Evolutionary conservation across 129 eudicot species (phyloP), one percentile per base, ranked within the genome.

Genomic region (Deinandra increscens): DNA sequence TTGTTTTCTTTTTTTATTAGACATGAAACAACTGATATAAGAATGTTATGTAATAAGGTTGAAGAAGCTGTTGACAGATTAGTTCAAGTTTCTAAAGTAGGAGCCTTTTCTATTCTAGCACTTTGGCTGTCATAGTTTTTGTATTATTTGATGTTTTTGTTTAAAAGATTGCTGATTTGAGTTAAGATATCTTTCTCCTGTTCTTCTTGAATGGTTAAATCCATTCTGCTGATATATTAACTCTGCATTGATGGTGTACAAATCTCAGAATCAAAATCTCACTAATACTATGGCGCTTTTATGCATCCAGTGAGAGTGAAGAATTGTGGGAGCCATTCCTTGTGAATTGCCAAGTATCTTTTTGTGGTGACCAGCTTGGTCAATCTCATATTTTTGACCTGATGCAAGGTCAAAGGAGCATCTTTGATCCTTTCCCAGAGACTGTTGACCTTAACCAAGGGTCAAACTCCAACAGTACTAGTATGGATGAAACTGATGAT

Each of bases 371-470:
- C 23, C 31, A 10, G 26, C 37, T 75, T 29, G 82, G 43, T 72
- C 69, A 60, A 58, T 75, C 34, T 61, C 29, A 14, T 49, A 41
- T 14, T 44, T 38, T 58, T 58, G 64, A 58, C 19, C 64, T 14
- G 41, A 58, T 58, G 64, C 64, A 13, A 58, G 64, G 19, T 58
- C 64, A 58, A 58, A 58, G 64, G 64, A 58, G 64, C 64, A 58
- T 58, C 18, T 58, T 58, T 29, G 64, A 58, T 29, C 74, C 85
- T 53, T 81, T 79, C 68, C 80, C 85, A 3, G 87, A 81, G 60
- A 22, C 74, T 9, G 80, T 84, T 55, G 89, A 87, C 65, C 83
- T 87, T 69, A 87, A 87, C 73, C 89, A 87, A 66, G 88, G 88
- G 65, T 80, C 86, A 46, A 69, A 71, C 44, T 58, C 84, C 42